Percentiles rank a stretch among this genome's conserved stretches.
These are phyloP conservation scores for Tricholoma matsutake DNA, from an alignment of 768 basidiomycete species.

Conservation along the genomic window DNA sequence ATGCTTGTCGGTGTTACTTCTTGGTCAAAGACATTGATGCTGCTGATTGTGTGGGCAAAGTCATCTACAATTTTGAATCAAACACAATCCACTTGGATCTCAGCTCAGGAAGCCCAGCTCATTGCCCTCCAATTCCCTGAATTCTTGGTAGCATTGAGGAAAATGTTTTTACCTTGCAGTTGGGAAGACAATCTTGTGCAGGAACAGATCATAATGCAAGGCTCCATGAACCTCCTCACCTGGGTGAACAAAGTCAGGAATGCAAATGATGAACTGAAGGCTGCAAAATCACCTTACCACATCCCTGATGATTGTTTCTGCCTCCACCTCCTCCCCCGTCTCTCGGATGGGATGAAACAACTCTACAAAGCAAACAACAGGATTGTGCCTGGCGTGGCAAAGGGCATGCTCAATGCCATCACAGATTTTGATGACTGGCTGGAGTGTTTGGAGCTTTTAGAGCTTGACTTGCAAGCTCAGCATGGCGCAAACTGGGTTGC, in stretches of 20 bases:
- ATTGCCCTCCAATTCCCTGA: background rate
- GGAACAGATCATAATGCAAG: background rate
- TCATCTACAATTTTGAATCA: background rate
- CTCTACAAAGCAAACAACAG: background rate
- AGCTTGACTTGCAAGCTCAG: background rate
- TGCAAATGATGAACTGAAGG: background rate
- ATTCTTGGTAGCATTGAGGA: background rate
- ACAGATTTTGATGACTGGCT: background rate
- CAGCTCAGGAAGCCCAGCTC: background rate
- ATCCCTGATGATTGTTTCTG: background rate
- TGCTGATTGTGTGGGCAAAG: background rate
- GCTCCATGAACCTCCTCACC: background rate
- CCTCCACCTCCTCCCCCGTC: background rate
- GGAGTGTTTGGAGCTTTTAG: background rate
- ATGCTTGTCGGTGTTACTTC: background rate
- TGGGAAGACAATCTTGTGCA: background rate
- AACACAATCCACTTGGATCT: background rate
- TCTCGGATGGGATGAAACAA: background rate
- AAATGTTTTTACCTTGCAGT: background rate
- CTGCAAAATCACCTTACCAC: background rate
- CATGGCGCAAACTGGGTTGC: background rate
- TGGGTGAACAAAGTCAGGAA: too few relatives aligned
- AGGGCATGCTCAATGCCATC: background rate
- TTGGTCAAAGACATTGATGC: background rate
- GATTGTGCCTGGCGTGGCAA: background rate